Evolutionary conservation across 345 rosid genomes (phyloP), one percentile per base, ranked within the genome.

Genomic region (Turritis glabra): DNA sequence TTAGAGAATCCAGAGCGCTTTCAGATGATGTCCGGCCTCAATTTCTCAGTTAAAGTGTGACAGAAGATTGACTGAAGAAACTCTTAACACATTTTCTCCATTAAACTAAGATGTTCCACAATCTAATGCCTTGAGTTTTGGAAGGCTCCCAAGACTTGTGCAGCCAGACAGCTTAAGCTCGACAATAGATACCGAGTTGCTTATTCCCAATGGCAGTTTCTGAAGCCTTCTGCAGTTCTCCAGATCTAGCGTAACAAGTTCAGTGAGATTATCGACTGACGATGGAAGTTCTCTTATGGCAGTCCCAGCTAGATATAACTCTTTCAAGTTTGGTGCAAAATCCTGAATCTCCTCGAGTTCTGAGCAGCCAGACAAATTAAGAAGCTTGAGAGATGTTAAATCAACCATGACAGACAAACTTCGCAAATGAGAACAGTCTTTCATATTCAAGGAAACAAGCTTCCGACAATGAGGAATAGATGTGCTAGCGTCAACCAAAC

Each of bases 381-480:
- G 48, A 76, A 60, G 1, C 69, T 52, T 21, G 40, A 76, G 69
- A 52, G 57, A 68, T 12, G 69, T 41, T 0, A 76, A 51, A 8
- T 32, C 14, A 17, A 13, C 6, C 56, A 69, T 52, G 3, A 23
- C 0, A 22, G 79, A 25, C 32, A 68, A 1, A 30, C 2, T 68
- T 61, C 2, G 23, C 69, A 76, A 15, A 29, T 2, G 56, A 50
- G 29, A 59, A 6, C 74, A 75, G 10, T 51, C 48, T 59, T 75
- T 68, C 79, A 75, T 60, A 60, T 51, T 60, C 29, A 75, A 59
- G 8, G 73, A 75, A 40, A 75, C 30, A 58, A 75, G 74, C 55
- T 67, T 60, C 55, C 32, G 54, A 51, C 21, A 5, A 7, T 5
- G 23, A 68, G 56, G n/a, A 51, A 75, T 22, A 7, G 63, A 67